Evolutionary conservation across 2,329 filamentous ascomycete genomes (phyloP).

Genomic region (Pseudogymnoascus sp.): DNA sequence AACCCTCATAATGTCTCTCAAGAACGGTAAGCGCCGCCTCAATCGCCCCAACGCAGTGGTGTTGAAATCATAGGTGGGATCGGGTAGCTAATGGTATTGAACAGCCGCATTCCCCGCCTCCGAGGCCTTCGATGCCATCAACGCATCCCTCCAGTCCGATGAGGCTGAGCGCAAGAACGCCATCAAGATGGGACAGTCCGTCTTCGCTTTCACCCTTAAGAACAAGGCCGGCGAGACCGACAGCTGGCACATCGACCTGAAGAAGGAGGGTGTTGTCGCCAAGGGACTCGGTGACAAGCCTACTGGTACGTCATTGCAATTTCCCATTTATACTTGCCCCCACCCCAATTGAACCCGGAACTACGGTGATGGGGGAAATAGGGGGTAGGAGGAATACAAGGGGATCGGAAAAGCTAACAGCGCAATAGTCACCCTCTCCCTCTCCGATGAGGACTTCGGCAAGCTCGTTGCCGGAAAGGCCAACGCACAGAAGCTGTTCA

Average conservation of each 20-base stretch:
- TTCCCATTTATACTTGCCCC: neutral
- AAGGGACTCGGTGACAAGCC: constrained; percentile 75
- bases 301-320: constrained; percentile 54
- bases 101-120: constrained; percentile 82
- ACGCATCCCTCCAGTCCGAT: constrained; percentile 58
- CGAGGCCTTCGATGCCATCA: constrained; percentile 83
- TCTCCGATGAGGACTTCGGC: constrained; percentile 81
- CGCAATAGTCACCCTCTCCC: constrained; percentile 65
- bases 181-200: constrained; percentile 77
- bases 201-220: constrained; percentile 91
- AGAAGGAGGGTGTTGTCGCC: constrained; percentile 76
- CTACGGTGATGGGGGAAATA: neutral
- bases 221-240: constrained; percentile 73
- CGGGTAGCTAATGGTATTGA: constrained; percentile 10
- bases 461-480: constrained; percentile 79
- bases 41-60: neutral
- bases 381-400: neutral
- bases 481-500: constrained; percentile 92
- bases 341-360: neutral
- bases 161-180: constrained; percentile 75
- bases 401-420: neutral
- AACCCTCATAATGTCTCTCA: constrained; percentile 54
- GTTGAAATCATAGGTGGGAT: neutral
- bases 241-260: constrained; percentile 93
- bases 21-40: constrained; percentile 50